These are phyloP conservation scores for Salix arbutifolia DNA, from an alignment of 345 rosid species.

Conservation along the genomic window DNA sequence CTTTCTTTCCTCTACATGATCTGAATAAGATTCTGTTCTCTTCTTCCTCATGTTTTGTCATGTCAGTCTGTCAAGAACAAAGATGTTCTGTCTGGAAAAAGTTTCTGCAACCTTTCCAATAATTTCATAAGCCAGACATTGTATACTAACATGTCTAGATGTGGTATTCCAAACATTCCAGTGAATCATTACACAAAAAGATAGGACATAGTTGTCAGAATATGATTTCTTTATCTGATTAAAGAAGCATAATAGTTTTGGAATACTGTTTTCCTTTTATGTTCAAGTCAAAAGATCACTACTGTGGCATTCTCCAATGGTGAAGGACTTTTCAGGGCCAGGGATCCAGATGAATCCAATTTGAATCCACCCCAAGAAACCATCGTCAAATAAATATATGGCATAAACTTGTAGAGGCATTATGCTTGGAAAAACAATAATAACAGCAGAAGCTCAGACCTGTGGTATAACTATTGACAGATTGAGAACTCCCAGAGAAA, in stretches of 20 bases:
- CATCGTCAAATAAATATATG: background rate
- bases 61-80: background rate
- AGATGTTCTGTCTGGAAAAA: background rate
- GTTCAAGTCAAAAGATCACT: background rate
- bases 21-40: background rate
- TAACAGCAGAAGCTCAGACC: constrained; percentile 20
- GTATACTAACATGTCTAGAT: background rate
- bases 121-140: background rate
- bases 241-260: background rate
- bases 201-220: background rate
- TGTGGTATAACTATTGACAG: constrained; percentile 77
- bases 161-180: background rate
- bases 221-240: background rate
- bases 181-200: background rate
- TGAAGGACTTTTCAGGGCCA: background rate
- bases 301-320: background rate
- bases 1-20: background rate
- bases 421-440: background rate
- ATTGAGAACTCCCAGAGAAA: constrained; percentile 79
- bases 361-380: too few relatives aligned
- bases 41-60: background rate
- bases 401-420: too few relatives aligned
- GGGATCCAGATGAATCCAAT: too few relatives aligned
- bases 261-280: background rate
- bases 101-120: background rate